phyloP scores from a whole-genome alignment of 306 rosid species.

The Castanea crenata region DNA sequence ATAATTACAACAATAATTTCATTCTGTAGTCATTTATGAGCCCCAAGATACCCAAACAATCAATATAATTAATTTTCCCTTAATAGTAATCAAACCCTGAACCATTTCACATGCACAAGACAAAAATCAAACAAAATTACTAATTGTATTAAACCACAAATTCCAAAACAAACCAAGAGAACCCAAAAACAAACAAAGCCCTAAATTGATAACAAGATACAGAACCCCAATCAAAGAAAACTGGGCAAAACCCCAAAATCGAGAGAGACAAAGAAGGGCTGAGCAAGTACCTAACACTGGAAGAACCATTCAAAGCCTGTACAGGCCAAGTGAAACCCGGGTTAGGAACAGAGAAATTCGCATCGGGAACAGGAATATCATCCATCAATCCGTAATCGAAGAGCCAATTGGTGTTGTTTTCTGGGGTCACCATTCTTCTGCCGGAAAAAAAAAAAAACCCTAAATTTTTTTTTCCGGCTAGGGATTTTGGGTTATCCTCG shows the following conservation, averaged over 20 bases:
- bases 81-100: neutral
- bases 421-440: conserved; percentile 77
- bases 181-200: neutral
- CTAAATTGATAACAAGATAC: neutral
- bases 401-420: conserved; percentile 84
- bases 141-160: neutral
- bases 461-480: conserved; percentile 13
- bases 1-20: neutral
- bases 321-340: conserved; percentile 70
- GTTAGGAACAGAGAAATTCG: conserved; percentile 48
- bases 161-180: neutral
- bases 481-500: conserved; percentile 6
- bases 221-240: neutral
- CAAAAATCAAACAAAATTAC: neutral
- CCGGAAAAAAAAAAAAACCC: conserved; percentile 31
- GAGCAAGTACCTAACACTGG: conserved; percentile 48
- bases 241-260: neutral
- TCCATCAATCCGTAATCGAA: conserved; percentile 77
- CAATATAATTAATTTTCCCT: neutral
- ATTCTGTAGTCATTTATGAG: conserved; percentile 8
- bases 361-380: conserved; percentile 64
- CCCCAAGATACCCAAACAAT: neutral
- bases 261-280: neutral
- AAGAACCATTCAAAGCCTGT: conserved; percentile 43
- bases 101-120: neutral